phyloP scores from a whole-genome alignment of 768 basidiomycete genomes.

The Crepidotus variabilis region DNA sequence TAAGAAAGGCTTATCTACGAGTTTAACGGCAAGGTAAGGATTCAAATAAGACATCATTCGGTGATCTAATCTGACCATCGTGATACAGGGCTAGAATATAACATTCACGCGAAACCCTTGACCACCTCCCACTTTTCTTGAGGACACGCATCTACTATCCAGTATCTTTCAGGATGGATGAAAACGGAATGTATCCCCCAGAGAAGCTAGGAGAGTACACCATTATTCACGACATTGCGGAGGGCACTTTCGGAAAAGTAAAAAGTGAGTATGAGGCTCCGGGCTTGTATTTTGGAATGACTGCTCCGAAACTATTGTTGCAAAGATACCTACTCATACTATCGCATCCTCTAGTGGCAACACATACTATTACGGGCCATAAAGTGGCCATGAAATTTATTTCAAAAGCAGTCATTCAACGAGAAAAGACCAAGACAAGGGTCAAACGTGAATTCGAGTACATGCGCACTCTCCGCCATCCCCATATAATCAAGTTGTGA shows the following conservation, averaged over 20 bases:
- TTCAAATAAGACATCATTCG: background rate
- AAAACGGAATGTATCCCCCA: slow-evolving; percentile 39
- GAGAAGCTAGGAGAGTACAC: slow-evolving; percentile 90
- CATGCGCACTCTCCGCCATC: slow-evolving; percentile 89
- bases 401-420: slow-evolving; percentile 88
- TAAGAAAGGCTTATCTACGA: background rate
- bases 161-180: slow-evolving; percentile 1
- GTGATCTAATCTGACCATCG: background rate
- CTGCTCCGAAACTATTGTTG: too few relatives aligned
- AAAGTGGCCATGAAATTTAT: slow-evolving; percentile 98
- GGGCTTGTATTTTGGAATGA: too few relatives aligned
- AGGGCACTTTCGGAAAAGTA: slow-evolving; percentile 98
- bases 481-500: slow-evolving; percentile 97
- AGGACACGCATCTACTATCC: background rate
- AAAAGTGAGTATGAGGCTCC: slow-evolving; percentile 68
- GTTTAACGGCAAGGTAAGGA: background rate
- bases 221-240: slow-evolving; percentile 84
- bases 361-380: slow-evolving; percentile 91
- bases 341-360: slow-evolving; percentile 62
- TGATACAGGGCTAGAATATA: background rate
- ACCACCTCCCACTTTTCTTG: background rate
- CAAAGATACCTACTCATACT: slow-evolving; percentile 10
- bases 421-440: slow-evolving; percentile 86
- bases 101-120: background rate
- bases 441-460: slow-evolving; percentile 97